A percentile compares a stretch with the other conserved stretches of the same genome.
phyloP scores from a whole-genome alignment of 192 early-diverging fungal species.

The Geosiphon pyriformis region DNA sequence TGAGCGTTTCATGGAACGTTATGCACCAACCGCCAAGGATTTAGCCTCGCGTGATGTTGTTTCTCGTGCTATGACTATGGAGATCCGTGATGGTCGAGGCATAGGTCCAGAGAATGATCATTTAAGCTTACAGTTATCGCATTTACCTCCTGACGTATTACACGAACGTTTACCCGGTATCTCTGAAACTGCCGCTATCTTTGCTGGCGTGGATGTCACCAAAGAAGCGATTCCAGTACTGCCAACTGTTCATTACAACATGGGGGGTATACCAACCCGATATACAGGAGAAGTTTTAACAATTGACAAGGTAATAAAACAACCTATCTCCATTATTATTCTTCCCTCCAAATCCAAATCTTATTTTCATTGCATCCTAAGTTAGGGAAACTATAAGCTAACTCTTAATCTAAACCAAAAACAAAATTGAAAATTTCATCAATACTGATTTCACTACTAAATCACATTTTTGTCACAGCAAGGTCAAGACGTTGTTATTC shows the following conservation, averaged over 20 bases:
- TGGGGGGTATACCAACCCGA: conserved; percentile 97
- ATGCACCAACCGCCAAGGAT: conserved; percentile 98
- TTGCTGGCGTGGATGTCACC: conserved; percentile 97
- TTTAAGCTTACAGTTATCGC: conserved; percentile 92
- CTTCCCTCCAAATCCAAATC: too few relatives aligned
- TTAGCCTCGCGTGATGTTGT: conserved; percentile 98
- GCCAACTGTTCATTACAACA: conserved; percentile 99
- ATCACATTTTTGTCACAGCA: conserved; percentile 39
- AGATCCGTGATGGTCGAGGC: conserved; percentile 96
- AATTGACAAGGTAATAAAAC: conserved; percentile 44
- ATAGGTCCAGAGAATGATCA: conserved; percentile 95
- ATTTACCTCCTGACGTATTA: conserved; percentile 87
- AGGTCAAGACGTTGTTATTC: conserved; percentile 88
- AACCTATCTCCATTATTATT: too few relatives aligned
- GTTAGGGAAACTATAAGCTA: too few relatives aligned
- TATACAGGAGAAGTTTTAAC: conserved; percentile 96
- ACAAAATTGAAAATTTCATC: too few relatives aligned
- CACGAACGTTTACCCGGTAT: conserved; percentile 94
- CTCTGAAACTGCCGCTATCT: conserved; percentile 97
- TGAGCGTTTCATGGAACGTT: conserved; percentile 99
- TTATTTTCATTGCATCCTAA: too few relatives aligned
- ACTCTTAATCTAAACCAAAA: too few relatives aligned
- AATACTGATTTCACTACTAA: too few relatives aligned
- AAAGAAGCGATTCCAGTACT: conserved; percentile 99
- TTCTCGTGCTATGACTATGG: conserved; percentile 97